Base-by-base conservation (phyloP, 495 filamentous ascomycete genomes). In the Pyronema domesticum region DNA sequence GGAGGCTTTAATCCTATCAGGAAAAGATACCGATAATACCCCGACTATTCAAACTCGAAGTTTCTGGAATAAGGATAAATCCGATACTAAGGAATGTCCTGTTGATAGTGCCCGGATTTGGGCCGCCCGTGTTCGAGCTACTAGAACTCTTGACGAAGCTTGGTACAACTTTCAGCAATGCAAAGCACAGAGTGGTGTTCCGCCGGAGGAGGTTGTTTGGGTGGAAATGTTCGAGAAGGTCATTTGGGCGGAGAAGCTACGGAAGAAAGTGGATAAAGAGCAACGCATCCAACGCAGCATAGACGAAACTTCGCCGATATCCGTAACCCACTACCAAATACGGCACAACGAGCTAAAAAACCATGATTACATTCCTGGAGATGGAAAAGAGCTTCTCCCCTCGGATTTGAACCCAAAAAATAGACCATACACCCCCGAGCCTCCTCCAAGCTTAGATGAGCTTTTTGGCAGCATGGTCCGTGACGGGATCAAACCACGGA, bases 21-120 rank as follows among this genome's bases (percentile, higher is more conserved):
- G 82, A 6, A 82, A 76, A 74, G 81, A 86, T 55, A 78, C 76
- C 0, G 82, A 86, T 66, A 61, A 65, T 7, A 83, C 76, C 36
- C 82, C 82, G 11, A 85, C 82, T 0, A 77, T 86, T 45, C 82
- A 85, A 60, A 83, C 75, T 0, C 67, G 80, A 51, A 67, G 68
- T 4, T 63, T 59, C 34, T 51, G 52, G 39, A 37, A 30, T 19
- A 37, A 19, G 2, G 30, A 37, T 30, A 40, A 33, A 0, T 17
- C 30, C 6, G 7, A 7, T 34, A 18, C 8, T 7, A n/a, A n/a
- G 6, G 10, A 33, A 6, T 6, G 17, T 33, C 6, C 7, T 14
- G 15, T 14, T 40, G 10, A 39, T 13, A 37, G 47, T 18, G 7
- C 18, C 5, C 7, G 15, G 6, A 58, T 76, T 1, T 86, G 82